Evolutionary conservation across 2,329 filamentous ascomycete genomes (phyloP).

Genomic region (Ascochyta lentis): DNA sequence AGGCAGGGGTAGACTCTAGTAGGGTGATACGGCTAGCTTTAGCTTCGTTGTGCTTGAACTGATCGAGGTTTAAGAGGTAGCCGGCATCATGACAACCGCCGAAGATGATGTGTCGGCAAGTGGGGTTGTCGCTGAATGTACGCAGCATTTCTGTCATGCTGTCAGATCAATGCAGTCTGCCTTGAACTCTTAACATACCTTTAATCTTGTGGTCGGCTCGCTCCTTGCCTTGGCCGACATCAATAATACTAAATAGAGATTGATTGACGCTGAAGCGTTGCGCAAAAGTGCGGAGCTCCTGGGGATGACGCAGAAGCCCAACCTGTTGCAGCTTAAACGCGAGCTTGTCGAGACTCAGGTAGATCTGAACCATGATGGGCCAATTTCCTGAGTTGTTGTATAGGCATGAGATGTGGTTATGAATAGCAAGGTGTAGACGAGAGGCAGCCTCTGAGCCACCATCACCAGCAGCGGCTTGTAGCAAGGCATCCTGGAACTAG

Average conservation of each 20-base stretch:
- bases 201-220: constrained; percentile 56
- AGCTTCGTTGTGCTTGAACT: constrained; percentile 51
- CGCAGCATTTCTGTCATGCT: constrained; percentile 51
- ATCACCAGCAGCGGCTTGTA: constrained; percentile 48
- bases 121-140: constrained; percentile 54
- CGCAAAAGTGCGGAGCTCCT: constrained; percentile 52
- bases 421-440: constrained; percentile 51
- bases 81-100: constrained; percentile 57
- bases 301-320: constrained; percentile 49
- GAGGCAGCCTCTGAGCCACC: constrained; percentile 57
- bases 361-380: constrained; percentile 56
- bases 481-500: constrained; percentile 55
- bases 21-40: constrained; percentile 52
- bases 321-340: constrained; percentile 51
- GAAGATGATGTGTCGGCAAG: constrained; percentile 57
- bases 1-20: constrained; percentile 53
- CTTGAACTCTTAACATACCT: constrained; percentile 29
- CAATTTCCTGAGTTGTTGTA: constrained; percentile 53
- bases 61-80: constrained; percentile 54
- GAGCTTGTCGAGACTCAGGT: constrained; percentile 56
- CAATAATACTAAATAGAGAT: constrained; percentile 56
- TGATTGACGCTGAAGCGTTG: constrained; percentile 54
- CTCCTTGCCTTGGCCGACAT: constrained; percentile 57
- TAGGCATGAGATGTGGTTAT: constrained; percentile 49
- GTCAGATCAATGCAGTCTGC: constrained; percentile 13